Evolutionary conservation across 345 rosid genomes (phyloP).

Genomic region (Linum trigynum): DNA sequence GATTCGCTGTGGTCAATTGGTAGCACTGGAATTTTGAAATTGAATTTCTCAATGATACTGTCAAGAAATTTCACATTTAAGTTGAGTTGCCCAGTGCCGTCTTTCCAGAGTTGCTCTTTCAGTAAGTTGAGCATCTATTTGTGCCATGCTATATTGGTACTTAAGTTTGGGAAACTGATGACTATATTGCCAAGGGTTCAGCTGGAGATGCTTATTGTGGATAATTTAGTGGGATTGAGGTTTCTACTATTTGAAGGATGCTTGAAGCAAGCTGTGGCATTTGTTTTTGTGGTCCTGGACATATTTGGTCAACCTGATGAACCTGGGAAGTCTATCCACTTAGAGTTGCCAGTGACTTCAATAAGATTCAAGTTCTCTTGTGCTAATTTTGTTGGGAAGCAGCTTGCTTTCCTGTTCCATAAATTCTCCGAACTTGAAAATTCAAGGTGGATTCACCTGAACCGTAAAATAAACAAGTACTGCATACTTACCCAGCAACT

Average conservation of each 20-base stretch:
- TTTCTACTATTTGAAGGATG: slow-evolving; percentile 70
- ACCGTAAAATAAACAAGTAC: slow-evolving; percentile 39
- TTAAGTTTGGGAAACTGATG: slow-evolving; percentile 47
- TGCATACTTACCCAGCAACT: slow-evolving; percentile 47
- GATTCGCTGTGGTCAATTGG: slow-evolving; percentile 22
- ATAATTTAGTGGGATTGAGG: slow-evolving; percentile 64
- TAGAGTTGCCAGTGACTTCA: slow-evolving; percentile 59
- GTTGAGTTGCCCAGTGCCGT: slow-evolving; percentile 28
- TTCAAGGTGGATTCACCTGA: slow-evolving; percentile 55
- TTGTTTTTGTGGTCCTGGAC: slow-evolving; percentile 44
- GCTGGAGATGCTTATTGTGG: slow-evolving; percentile 81
- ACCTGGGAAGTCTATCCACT: slow-evolving; percentile 36
- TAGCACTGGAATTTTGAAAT: slow-evolving; percentile 27
- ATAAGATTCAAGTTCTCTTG: slow-evolving; percentile 58
- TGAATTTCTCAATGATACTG: slow-evolving; percentile 28
- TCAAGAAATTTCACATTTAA: slow-evolving; percentile 29
- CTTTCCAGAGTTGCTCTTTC: slow-evolving; percentile 25
- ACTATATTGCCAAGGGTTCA: slow-evolving; percentile 59
- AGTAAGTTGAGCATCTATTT: slow-evolving; percentile 34
- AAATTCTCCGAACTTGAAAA: slow-evolving; percentile 45
- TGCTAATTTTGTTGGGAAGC: slow-evolving; percentile 41
- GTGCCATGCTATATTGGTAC: slow-evolving; percentile 34
- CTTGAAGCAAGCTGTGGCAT: slow-evolving; percentile 55
- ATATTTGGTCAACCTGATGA: slow-evolving; percentile 39
- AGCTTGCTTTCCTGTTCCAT: slow-evolving; percentile 52